Evolutionary conservation across 306 rosid genomes (phyloP), one percentile per base, ranked within the genome.

Genomic region (Cajanus cajan): DNA sequence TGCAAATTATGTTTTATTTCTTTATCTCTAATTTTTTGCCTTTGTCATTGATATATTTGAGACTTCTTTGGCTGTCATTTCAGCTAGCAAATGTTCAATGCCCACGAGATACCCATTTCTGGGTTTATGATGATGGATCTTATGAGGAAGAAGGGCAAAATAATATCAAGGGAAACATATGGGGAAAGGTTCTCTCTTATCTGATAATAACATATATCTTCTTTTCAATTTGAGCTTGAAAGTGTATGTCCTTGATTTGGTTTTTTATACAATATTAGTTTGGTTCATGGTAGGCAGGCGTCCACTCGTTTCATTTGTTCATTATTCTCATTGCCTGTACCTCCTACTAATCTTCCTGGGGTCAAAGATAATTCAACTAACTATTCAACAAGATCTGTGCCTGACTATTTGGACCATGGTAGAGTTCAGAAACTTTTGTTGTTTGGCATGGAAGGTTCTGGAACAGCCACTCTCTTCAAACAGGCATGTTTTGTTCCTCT

Each of bases 121-220:
- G 97, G 98, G 92, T 93, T 82, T 93, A 93, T 80, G 98, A 93
- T 14, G 98, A 93, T 85, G 98, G 98, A 40, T 86, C 97, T 37
- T 93, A 93, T 37, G 98, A 93, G 89, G 98, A 93, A 86, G 98
- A 93, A 90, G 98, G 98, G 69, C 98, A 93, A 84, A 93, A 93
- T 82, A 93, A 93, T 87, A 93, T 93, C n/a, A 91, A 86, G 51
- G 98, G 98, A 28, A 91, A 93, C 81, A 91, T 93, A 85, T 93
- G 98, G 98, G 98, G 93, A 91, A 93, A 93, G 98, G 98, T 91
- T 89, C 94, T 90, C 78, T 93, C 96, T 85, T 84, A 79, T 81
- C 96, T 47, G 69, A 85, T 82, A 63, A 72, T 47, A 75, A 33
- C 57, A 57, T 44, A 52, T 75, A 51, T 78, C 64, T 71, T 21